These are phyloP conservation scores for Scedosporium minutisporum DNA, from an alignment of 2,329 filamentous ascomycete species.

Conservation along the genomic window DNA sequence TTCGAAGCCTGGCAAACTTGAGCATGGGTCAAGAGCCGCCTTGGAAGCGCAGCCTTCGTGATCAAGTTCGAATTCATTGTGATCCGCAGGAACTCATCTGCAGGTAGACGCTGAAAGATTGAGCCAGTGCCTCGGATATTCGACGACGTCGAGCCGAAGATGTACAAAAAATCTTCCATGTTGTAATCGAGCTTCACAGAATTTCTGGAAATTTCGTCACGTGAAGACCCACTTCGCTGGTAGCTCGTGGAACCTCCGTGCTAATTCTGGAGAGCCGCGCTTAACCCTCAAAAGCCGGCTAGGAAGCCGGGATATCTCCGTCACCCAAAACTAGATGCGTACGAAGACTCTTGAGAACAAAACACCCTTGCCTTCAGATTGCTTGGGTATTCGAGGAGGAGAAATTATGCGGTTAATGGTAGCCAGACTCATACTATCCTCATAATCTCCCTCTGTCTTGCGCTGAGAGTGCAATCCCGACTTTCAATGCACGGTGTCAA, in stretches of 20 bases:
- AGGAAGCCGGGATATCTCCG: neutral
- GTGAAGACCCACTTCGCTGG: conserved; percentile 2
- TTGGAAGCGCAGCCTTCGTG: conserved; percentile 35
- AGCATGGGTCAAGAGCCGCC: conserved; percentile 34
- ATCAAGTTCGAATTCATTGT: conserved; percentile 39
- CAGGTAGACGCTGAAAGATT: neutral
- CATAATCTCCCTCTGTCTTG: too few relatives aligned
- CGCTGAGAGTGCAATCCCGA: too few relatives aligned
- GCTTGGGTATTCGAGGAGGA: too few relatives aligned
- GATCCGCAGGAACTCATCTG: conserved; percentile 19
- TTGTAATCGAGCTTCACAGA: neutral
- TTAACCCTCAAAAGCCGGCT: neutral
- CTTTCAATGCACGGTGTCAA: too few relatives aligned
- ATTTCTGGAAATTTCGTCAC: conserved; percentile 5
- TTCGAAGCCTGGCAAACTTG: conserved; percentile 29
- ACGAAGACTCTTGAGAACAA: too few relatives aligned
- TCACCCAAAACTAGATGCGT: neutral
- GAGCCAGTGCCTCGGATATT: neutral
- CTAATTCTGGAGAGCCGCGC: neutral
- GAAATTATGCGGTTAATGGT: too few relatives aligned
- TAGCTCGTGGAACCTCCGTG: neutral
- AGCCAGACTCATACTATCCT: too few relatives aligned
- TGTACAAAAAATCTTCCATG: conserved; percentile 2
- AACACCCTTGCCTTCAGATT: too few relatives aligned
- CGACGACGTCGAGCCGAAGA: neutral